Evolutionary conservation across 257 asterid species (phyloP), one percentile per base, ranked within the genome.

Genomic region (Jaltomata sinuosa): DNA sequence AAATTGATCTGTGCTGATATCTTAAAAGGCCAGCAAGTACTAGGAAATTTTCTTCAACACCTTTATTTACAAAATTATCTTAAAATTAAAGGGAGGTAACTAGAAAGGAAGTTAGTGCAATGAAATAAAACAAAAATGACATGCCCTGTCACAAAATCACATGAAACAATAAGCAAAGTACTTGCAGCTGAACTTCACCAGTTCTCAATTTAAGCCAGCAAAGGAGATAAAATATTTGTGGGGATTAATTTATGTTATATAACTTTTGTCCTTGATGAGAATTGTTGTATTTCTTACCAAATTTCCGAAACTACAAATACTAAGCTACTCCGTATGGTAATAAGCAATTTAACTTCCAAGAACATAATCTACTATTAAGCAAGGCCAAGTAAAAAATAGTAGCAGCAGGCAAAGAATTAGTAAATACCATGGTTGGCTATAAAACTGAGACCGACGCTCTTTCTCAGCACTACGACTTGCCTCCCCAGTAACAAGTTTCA

Each of bases 371-470:
- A 84, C 61, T 22, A 45, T 57, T 50, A 55, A 64, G 45, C 32
- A 86, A 65, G 55, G 40, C 12, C 25, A 55, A 55, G 57, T 32
- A 36, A 36, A 27, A 27, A 8, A 0, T 31, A 57, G 27, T 11
- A 5, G 79, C 83, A 47, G 36, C 6, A 42, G 50, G 42, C 29
- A 27, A 65, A 71, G 79, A 81, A 65, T 52, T 54, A 84, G 72
- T 29, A 52, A 93, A 67, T 94, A 97, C 99, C 99, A 95, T 71
- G 99, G 94, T 84, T 97, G 99, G 88, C 85, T 89, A 91, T 88
- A 97, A 91, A 95, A 97, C 53, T 95, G 98, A 34, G 99, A 91
- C 68, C 93, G 93, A 12, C 94, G 95, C 89, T 94, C 99, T 84
- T 92, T 94, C 87, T 95, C 99, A 57, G 93, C 92, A 89, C 91